phyloP scores from a whole-genome alignment of 2,329 filamentous ascomycete species.

The Lachnellula arida region DNA sequence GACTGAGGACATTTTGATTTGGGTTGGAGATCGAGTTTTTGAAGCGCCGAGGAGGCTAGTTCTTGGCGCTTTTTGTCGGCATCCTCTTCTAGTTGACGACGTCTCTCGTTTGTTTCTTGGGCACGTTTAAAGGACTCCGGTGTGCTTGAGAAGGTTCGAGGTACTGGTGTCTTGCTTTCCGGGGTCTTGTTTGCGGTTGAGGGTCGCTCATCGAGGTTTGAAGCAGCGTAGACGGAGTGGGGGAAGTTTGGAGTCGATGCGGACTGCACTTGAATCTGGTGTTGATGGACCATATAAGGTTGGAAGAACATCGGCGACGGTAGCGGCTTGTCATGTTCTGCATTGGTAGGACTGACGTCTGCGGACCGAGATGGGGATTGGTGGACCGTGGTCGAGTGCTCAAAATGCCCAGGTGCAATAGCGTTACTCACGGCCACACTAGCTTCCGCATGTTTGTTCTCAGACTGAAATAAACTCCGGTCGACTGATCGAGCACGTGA shows the following conservation, averaged over 20 bases:
- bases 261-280: constrained; percentile 19
- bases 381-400: constrained; percentile 13
- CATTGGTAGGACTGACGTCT: constrained; percentile 20
- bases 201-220: constrained; percentile 42
- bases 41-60: constrained; percentile 5
- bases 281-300: constrained; percentile 21
- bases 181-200: constrained; percentile 43
- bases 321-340: constrained; percentile 19
- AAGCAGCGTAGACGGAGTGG: constrained; percentile 23
- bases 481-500: constrained; percentile 61
- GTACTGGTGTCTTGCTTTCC: constrained; percentile 35
- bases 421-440: constrained; percentile 60
- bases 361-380: constrained; percentile 19
- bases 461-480: constrained; percentile 50
- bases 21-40: constrained; percentile 25
- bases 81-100: constrained; percentile 33
- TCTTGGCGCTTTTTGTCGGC: constrained; percentile 33
- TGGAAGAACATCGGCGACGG: constrained; percentile 30
- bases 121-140: constrained; percentile 38
- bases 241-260: constrained; percentile 26
- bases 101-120: constrained; percentile 29
- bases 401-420: constrained; percentile 51
- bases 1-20: constrained; percentile 40
- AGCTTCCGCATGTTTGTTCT: constrained; percentile 60
- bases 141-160: constrained; percentile 36